These are phyloP conservation scores for Inonotus obliquus DNA, from an alignment of 1,284 basidiomycete genomes.

Conservation along the genomic window DNA sequence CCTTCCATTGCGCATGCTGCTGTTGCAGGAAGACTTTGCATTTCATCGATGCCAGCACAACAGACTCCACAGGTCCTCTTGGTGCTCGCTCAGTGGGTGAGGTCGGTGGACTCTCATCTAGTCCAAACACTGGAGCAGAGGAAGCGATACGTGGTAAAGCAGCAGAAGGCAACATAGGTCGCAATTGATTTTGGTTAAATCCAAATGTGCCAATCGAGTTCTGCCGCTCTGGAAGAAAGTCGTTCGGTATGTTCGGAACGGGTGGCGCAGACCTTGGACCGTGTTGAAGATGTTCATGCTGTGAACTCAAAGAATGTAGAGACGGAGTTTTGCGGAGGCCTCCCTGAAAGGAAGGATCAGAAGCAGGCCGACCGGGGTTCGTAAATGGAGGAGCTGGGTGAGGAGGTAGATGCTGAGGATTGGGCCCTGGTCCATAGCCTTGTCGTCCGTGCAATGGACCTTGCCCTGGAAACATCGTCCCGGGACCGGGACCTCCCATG, in stretches of 20 bases:
- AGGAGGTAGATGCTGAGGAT: conserved; percentile 17
- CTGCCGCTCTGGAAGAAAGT: conserved; percentile 29
- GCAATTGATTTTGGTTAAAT: conserved; percentile 27
- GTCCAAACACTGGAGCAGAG: conserved; percentile 41
- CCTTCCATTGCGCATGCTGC: conserved; percentile 96
- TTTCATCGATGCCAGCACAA: conserved; percentile 91
- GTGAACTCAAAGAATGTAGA: conserved; percentile 52
- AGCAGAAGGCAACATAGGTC: conserved; percentile 58
- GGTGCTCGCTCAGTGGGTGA: conserved; percentile 58
- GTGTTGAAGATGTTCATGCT: conserved; percentile 41
- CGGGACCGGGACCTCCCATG: conserved; percentile 11
- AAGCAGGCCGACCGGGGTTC: conserved; percentile 30
- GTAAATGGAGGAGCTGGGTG: conserved; percentile 21
- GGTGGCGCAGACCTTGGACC: conserved; percentile 35
- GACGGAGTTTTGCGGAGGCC: conserved; percentile 57
- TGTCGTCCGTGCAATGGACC: conserved; percentile 13
- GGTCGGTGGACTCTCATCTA: conserved; percentile 67
- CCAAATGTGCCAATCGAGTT: conserved; percentile 26
- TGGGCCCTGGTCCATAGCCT: neutral
- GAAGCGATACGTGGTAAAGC: conserved; percentile 50
- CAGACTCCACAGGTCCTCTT: conserved; percentile 66
- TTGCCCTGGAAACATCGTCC: conserved; percentile 8
- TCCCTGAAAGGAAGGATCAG: conserved; percentile 34
- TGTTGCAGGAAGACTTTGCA: conserved; percentile 98
- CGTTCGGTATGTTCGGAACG: conserved; percentile 35